Conservation (phyloP, 1,139 yeast species). For the Oligophagozyma castellii region DNA sequence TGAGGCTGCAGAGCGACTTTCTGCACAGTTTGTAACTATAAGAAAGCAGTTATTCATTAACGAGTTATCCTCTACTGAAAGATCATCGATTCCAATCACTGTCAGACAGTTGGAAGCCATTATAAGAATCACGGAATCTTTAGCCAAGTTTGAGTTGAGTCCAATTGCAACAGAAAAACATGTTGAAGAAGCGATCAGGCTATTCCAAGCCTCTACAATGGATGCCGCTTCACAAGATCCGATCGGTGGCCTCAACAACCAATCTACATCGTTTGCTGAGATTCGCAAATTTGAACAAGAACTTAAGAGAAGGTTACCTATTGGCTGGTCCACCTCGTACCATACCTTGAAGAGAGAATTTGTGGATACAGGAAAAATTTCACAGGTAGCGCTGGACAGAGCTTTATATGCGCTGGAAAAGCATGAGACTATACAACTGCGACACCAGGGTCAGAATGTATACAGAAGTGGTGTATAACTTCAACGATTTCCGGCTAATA, state of each 20-base stretch:
- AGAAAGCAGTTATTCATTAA: constrained; percentile 71
- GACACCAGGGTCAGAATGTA: constrained; percentile 80
- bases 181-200: constrained; percentile 88
- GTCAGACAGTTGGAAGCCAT: constrained; percentile 97
- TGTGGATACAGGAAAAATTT: constrained; percentile 54
- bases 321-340: constrained; percentile 93
- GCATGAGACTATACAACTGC: constrained; percentile 72
- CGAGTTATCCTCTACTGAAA: constrained; percentile 71
- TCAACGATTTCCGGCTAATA: too few relatives aligned
- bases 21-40: constrained; percentile 90
- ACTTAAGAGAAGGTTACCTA: constrained; percentile 79
- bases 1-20: constrained; percentile 80
- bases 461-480: constrained; percentile 60
- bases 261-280: constrained; percentile 45
- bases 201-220: constrained; percentile 95
- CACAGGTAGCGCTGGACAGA: constrained; percentile 66
- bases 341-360: constrained; percentile 74
- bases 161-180: constrained; percentile 82
- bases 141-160: constrained; percentile 73
- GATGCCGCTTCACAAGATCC: constrained; percentile 84
- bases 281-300: constrained; percentile 73
- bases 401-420: constrained; percentile 75
- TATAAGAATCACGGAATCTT: constrained; percentile 85
- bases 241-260: constrained; percentile 33
- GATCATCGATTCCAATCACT: constrained; percentile 94